Percentiles rank a stretch among this genome's conserved stretches.
Conservation (phyloP, 2,329 filamentous ascomycete species). For the Myriosclerotinia duriaeana region DNA sequence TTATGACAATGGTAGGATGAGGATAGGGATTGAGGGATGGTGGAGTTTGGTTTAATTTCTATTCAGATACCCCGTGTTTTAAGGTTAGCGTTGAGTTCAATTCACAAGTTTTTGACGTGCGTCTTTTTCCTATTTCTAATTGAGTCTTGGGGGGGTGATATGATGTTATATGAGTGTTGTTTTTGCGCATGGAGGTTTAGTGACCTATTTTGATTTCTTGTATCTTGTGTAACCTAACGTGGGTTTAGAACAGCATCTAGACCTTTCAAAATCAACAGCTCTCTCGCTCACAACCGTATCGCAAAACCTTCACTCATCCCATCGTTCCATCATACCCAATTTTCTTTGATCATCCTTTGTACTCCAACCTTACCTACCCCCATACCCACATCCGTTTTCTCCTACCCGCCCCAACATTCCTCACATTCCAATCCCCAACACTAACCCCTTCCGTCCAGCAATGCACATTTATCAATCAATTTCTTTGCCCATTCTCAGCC, state of each 20-base stretch:
- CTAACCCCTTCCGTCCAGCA: conserved; percentile 3
- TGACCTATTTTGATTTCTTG: background rate
- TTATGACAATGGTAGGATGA: conserved; percentile 28
- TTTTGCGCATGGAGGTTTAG: background rate
- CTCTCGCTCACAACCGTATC: no score
- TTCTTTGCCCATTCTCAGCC: background rate
- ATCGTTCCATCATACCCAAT: background rate
- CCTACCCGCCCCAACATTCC: background rate
- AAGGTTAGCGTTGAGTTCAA: background rate
- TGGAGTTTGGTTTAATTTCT: background rate
- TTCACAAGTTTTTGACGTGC: background rate
- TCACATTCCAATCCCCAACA: conserved; percentile 1
- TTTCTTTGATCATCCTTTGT: background rate
- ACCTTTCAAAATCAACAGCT: background rate
- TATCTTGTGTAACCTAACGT: background rate
- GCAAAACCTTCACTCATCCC: no score
- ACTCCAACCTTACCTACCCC: background rate
- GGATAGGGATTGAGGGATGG: background rate
- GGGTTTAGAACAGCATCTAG: background rate
- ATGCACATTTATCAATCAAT: background rate
- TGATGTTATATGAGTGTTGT: background rate
- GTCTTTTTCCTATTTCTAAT: background rate
- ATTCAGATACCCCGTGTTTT: conserved; percentile 6
- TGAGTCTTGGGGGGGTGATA: no score
- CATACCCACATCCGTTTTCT: background rate